These are phyloP conservation scores for Fennellomyces sp. DNA, from an alignment of 371 early-diverging fungal species.

Conservation along the genomic window DNA sequence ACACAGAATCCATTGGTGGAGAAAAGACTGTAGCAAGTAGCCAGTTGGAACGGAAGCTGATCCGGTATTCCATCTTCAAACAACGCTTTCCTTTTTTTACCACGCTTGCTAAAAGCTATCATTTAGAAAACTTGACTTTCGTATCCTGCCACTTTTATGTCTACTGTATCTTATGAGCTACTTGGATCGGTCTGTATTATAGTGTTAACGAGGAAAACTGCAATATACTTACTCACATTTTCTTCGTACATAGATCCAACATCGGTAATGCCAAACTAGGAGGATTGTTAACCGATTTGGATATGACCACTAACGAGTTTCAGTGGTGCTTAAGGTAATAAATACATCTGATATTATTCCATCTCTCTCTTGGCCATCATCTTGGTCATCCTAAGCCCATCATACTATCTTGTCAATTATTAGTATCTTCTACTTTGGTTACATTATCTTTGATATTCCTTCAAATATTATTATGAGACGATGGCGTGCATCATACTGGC, in stretches of 20 bases:
- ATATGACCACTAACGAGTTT: constrained; percentile 25
- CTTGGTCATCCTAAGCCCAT: too few species aligned
- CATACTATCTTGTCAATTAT: too few species aligned
- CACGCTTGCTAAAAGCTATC: neutral
- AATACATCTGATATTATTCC: too few species aligned
- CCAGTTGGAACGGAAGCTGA: neutral
- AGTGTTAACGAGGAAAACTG: neutral
- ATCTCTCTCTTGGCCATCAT: too few species aligned
- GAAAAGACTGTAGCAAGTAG: neutral
- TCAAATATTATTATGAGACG: constrained; percentile 39
- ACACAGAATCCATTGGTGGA: neutral
- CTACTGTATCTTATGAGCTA: constrained; percentile 38
- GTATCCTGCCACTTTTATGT: constrained; percentile 36
- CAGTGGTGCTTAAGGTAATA: constrained; percentile 21
- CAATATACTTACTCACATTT: neutral
- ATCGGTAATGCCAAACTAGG: constrained; percentile 50
- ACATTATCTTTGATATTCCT: constrained; percentile 43
- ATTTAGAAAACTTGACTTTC: constrained; percentile 33
- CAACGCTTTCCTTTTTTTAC: neutral
- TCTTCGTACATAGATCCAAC: constrained; percentile 27
- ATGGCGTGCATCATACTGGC: constrained; percentile 22
- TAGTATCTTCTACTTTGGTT: constrained; percentile 26
- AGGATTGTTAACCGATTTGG: constrained; percentile 31
- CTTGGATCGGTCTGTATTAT: constrained; percentile 33
- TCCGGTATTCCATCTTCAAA: neutral